A percentile compares a stretch with the other conserved stretches of the same genome.
phyloP scores from a whole-genome alignment of 768 basidiomycete species.

The Leccinum pellstonianum region DNA sequence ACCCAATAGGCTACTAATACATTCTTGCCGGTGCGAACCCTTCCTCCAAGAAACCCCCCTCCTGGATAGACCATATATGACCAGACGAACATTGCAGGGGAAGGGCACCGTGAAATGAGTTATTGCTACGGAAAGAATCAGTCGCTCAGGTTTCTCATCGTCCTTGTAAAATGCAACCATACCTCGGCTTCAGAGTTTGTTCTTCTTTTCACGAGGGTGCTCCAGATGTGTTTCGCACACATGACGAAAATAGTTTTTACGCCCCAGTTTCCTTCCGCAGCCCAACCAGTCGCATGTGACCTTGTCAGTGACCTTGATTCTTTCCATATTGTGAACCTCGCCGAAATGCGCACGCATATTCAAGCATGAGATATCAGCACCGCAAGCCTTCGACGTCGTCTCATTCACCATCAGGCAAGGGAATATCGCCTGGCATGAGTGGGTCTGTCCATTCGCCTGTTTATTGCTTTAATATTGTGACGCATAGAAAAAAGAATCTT shows the following conservation, averaged over 20 bases:
- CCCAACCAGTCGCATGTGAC: neutral
- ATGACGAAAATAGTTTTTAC: constrained; percentile 11
- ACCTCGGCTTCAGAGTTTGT: neutral
- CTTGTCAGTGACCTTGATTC: accelerated
- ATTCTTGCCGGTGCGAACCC: too few relatives aligned
- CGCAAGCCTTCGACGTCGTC: neutral
- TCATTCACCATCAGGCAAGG: neutral
- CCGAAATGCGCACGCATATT: neutral
- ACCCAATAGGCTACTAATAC: too few relatives aligned
- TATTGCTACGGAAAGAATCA: neutral
- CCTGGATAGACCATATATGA: too few relatives aligned
- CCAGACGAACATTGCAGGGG: too few relatives aligned
- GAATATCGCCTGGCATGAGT: neutral
- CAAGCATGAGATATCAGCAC: neutral
- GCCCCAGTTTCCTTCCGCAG: accelerated
- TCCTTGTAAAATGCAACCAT: neutral
- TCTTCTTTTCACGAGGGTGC: neutral
- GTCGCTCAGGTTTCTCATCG: neutral
- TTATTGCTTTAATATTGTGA: neutral
- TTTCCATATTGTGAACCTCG: neutral
- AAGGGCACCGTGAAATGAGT: neutral
- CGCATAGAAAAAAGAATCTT: too few relatives aligned
- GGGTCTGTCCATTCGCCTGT: constrained; percentile 3
- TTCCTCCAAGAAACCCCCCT: too few relatives aligned
- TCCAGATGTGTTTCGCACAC: neutral